These are phyloP conservation scores for Endothia cerciana DNA, from an alignment of 2,329 filamentous ascomycete genomes.

Conservation along the genomic window DNA sequence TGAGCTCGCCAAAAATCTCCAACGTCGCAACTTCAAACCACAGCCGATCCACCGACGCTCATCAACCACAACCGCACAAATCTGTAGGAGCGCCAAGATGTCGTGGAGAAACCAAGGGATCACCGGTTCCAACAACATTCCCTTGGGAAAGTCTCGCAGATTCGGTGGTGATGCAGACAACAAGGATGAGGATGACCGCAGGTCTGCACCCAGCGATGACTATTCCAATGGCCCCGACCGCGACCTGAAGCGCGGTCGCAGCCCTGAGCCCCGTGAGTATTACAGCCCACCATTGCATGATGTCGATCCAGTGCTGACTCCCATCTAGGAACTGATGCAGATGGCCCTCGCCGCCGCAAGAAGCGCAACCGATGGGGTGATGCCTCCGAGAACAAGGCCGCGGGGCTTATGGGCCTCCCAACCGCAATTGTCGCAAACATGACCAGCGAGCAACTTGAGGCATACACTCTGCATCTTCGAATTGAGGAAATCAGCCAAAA, in stretches of 20 bases:
- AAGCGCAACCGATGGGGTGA: conserved; percentile 99
- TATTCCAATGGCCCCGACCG: conserved; percentile 41
- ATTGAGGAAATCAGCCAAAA: conserved; percentile 99
- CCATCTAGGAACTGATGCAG: conserved; percentile 56
- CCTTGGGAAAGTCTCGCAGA: conserved; percentile 77
- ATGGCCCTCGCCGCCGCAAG: conserved; percentile 88
- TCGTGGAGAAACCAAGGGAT: conserved; percentile 79
- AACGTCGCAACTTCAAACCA: conserved; percentile 5
- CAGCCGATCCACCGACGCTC: neutral
- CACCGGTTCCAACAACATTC: conserved; percentile 98
- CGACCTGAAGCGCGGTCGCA: conserved; percentile 85
- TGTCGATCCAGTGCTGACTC: conserved; percentile 24
- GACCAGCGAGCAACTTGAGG: conserved; percentile 97
- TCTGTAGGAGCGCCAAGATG: conserved; percentile 46
- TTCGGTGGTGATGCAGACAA: conserved; percentile 63
- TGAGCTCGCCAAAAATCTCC: conserved; percentile 20
- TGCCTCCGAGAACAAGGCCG: conserved; percentile 96
- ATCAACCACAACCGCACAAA: conserved; percentile 34
- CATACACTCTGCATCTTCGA: conserved; percentile 92
- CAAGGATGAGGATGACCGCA: conserved; percentile 32
- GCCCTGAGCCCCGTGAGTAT: conserved; percentile 77
- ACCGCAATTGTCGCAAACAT: conserved; percentile 97
- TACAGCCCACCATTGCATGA: neutral
- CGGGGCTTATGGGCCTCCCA: conserved; percentile 94
- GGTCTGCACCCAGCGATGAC: conserved; percentile 30